Evolutionary conservation across 306 rosid species (phyloP), one percentile per base, ranked within the genome.

Genomic region (Begonia masoniana): DNA sequence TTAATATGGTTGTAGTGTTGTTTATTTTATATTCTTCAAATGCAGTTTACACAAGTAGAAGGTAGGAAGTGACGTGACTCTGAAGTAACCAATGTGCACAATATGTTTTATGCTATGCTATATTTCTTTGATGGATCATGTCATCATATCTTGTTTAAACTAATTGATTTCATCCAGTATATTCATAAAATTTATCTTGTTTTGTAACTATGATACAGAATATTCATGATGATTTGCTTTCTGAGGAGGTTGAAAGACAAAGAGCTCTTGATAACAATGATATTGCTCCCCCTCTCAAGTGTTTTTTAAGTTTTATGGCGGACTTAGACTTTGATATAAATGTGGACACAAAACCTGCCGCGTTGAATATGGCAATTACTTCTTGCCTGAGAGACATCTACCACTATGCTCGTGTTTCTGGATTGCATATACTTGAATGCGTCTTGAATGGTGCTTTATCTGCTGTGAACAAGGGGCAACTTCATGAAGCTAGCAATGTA

Each of bases 331-430:
- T 64, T 57, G 71, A 71, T 46, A 56, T 73, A 59, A 66, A 76
- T 59, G 36, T 58, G 52, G 55, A 76, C 48, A 69, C 70, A 39
- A 66, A 64, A 57, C 21, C 82, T 21, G 19, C 57, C 19, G 62
- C 67, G 53, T 41, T 63, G 31, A 69, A 65, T 50, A 74, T 66
- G 53, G 92, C 72, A 55, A 67, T 79, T 56, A 59, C 59, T 55
- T 76, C 72, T 68, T 91, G 85, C 75, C 69, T 61, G 78, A 77
- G 79, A 63, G 95, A 81, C 57, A 68, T 85, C 80, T 83, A 78
- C 68, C 97, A 91, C 65, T 81, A 76, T 75, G 94, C 95, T 68
- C 97, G 97, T 59, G 88, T 85, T 68, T 82, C 88, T 65, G 91
- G 91, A 75, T 61, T 75, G 53, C 96, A 91, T 70, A 77, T 85